These are phyloP conservation scores for Chlamydomonas sp. DNA, from an alignment of 139 green algal species.

Conservation along the genomic window DNA sequence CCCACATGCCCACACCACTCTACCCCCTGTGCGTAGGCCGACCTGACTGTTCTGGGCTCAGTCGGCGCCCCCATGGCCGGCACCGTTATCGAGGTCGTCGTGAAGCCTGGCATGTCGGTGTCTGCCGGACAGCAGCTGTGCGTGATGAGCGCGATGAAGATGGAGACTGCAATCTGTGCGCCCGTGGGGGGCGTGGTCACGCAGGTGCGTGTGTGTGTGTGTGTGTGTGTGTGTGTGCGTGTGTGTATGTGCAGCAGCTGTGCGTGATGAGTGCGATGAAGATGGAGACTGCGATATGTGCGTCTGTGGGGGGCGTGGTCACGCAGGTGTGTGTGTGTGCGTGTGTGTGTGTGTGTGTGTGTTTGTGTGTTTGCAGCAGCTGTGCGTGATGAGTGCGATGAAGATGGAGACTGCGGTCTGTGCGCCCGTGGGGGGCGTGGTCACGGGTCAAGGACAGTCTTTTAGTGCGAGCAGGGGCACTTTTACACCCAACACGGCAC, in stretches of 20 bases:
- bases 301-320: conserved; percentile 30
- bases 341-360: too few relatives aligned
- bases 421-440: conserved; percentile 45
- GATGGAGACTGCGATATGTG: conserved; percentile 88
- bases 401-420: conserved; percentile 96
- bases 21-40: too few relatives aligned
- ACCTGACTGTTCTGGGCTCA: conserved; percentile 18
- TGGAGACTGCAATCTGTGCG: conserved; percentile 86
- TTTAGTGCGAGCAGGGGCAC: neutral
- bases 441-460: neutral
- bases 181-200: conserved; percentile 59
- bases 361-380: too few relatives aligned
- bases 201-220: conserved; percentile 37
- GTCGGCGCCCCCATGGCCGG: conserved; percentile 88
- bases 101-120: conserved; percentile 43
- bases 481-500: neutral
- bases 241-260: too few relatives aligned
- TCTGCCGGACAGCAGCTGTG: conserved; percentile 72
- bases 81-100: conserved; percentile 72
- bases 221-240: too few relatives aligned
- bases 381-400: conserved; percentile 87
- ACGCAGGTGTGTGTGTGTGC: conserved; percentile 33
- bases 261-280: conserved; percentile 91
- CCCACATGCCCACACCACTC: neutral
- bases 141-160: conserved; percentile 93